Evolutionary conservation across 1,139 yeast genomes (phyloP).

Genomic region (Candida tetrigidarum): DNA sequence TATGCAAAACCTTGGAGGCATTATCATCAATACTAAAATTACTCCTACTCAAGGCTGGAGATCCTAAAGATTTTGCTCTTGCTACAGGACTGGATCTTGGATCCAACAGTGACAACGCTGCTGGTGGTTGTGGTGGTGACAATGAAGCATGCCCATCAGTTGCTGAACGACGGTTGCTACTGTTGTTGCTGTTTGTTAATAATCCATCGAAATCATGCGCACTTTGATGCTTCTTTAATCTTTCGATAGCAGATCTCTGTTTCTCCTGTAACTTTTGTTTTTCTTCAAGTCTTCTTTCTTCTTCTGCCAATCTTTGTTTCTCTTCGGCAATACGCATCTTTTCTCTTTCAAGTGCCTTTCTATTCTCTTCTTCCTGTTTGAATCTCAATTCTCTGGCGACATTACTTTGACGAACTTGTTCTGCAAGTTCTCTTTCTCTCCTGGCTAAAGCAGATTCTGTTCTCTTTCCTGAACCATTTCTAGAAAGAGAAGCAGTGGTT

Average conservation of each 20-base stretch:
- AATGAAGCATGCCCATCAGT: conserved; percentile 25
- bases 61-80: conserved; percentile 42
- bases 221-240: conserved; percentile 34
- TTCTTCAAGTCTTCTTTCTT: conserved; percentile 17
- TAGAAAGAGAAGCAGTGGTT: conserved; percentile 7
- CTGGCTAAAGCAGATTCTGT: conserved; percentile 20
- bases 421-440: conserved; percentile 36
- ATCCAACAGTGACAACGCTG: conserved; percentile 35
- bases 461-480: conserved; percentile 7
- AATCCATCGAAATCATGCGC: conserved; percentile 31
- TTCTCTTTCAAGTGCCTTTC: conserved; percentile 18
- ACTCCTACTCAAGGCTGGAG: conserved; percentile 25
- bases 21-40: conserved; percentile 14
- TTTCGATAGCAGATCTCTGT: conserved; percentile 36
- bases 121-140: too few relatives aligned
- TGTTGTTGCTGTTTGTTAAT: too few relatives aligned
- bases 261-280: conserved; percentile 26
- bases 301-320: conserved; percentile 17
- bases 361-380: conserved; percentile 21
- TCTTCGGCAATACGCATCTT: conserved; percentile 18
- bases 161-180: conserved; percentile 23
- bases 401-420: conserved; percentile 32
- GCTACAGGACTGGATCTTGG: conserved; percentile 40
- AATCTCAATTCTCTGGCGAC: conserved; percentile 32
- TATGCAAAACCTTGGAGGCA: conserved; percentile 44